Percentiles rank a stretch among this genome's conserved stretches.
Evolutionary conservation across 208 protist genomes (phyloP).

Genomic region (Plasmodiophora brassicae): DNA sequence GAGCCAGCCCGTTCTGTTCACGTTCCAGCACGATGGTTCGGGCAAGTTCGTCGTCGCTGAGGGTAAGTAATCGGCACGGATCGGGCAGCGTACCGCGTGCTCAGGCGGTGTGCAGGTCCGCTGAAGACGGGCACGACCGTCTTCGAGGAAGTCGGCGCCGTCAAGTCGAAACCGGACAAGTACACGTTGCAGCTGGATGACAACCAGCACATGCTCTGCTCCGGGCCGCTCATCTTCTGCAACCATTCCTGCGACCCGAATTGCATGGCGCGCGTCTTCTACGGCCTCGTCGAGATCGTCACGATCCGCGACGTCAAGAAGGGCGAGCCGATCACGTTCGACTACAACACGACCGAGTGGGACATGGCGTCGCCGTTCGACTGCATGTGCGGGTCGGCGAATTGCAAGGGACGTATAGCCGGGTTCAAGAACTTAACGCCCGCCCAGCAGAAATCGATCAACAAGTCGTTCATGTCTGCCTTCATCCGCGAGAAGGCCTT

Average conservation of each 20-base stretch:
- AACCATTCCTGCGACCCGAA: conserved; percentile 11
- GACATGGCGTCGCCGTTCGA: conserved; percentile 15
- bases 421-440: conserved; percentile 16
- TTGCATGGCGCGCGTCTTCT: neutral
- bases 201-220: conserved; percentile 4
- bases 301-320: neutral
- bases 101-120: neutral
- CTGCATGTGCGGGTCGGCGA: neutral
- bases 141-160: neutral
- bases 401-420: neutral
- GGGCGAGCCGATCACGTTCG: conserved; percentile 28
- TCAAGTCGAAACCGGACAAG: conserved; percentile 7
- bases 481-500: conserved; percentile 6
- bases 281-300: neutral
- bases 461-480: neutral
- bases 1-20: neutral
- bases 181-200: conserved; percentile 9
- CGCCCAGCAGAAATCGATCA: neutral
- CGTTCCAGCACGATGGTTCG: neutral
- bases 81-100: neutral
- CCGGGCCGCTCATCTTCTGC: conserved; percentile 4
- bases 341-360: conserved; percentile 29
- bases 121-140: neutral
- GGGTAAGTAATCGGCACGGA: neutral
- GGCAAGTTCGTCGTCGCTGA: neutral